These are phyloP conservation scores for Stachybotrys elegans DNA, from an alignment of 2,329 filamentous ascomycete species.

Conservation along the genomic window DNA sequence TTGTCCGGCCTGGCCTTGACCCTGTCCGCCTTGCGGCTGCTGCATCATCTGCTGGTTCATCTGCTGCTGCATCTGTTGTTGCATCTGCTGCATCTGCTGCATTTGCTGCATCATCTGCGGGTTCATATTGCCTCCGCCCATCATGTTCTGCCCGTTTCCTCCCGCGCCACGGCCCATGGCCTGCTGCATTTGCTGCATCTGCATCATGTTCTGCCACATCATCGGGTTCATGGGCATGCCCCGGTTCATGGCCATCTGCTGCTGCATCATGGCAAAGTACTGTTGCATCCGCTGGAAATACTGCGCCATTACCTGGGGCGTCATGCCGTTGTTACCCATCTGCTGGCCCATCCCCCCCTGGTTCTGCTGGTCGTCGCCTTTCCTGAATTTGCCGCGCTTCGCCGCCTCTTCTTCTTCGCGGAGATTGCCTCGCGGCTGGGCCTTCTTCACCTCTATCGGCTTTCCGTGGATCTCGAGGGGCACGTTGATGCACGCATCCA, in stretches of 20 bases:
- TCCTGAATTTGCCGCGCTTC: slow-evolving; percentile 56
- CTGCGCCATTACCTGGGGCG: slow-evolving; percentile 94
- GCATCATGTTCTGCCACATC: slow-evolving; percentile 72
- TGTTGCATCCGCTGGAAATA: slow-evolving; percentile 99
- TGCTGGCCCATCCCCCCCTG: slow-evolving; percentile 35
- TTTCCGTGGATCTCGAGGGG: slow-evolving; percentile 93
- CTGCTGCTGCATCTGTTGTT: slow-evolving; percentile 37
- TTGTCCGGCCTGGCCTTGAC: slow-evolving; percentile 17
- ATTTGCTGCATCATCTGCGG: slow-evolving; percentile 57
- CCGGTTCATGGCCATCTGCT: slow-evolving; percentile 82
- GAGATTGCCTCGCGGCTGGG: slow-evolving; percentile 90
- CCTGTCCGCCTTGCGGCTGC: slow-evolving; percentile 21
- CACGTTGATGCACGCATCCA: slow-evolving; percentile 81
- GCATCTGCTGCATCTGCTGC: slow-evolving; percentile 41
- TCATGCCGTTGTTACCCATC: slow-evolving; percentile 63
- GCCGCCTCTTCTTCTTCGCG: slow-evolving; percentile 80
- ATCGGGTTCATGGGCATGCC: slow-evolving; percentile 68
- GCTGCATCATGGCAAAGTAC: slow-evolving; percentile 92
- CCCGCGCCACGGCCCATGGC: slow-evolving; percentile 42
- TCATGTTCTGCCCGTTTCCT: slow-evolving; percentile 32
- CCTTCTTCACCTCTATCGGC: slow-evolving; percentile 96
- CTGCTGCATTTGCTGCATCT: slow-evolving; percentile 66
- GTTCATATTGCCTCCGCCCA: slow-evolving; percentile 37
- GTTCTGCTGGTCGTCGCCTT: slow-evolving; percentile 41
- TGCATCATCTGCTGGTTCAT: slow-evolving; percentile 33